Evolutionary conservation across 2,329 filamentous ascomycete genomes (phyloP).

Genomic region (Colletotrichum lentis): DNA sequence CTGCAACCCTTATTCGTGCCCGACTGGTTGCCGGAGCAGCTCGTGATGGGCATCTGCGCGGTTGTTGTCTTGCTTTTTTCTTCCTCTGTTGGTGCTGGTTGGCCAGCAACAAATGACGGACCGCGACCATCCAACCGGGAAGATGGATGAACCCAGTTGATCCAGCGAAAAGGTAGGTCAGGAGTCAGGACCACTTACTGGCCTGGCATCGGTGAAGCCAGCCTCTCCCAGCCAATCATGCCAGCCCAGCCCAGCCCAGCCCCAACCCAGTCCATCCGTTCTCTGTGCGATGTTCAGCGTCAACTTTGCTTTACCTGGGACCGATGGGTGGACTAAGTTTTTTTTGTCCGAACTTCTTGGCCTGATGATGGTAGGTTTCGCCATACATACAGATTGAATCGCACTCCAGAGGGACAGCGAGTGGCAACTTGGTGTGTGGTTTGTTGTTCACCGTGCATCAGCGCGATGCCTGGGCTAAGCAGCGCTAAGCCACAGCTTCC

Average conservation of each 20-base stretch:
- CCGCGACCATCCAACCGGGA: constrained; percentile 11
- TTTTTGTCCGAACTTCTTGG: constrained; percentile 1
- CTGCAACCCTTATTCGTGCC: constrained; percentile 8
- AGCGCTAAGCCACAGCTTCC: constrained; percentile 38
- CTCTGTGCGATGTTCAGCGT: constrained; percentile 12
- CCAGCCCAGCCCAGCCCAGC: too few relatives aligned
- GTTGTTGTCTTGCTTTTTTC: constrained; percentile 14
- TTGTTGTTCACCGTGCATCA: constrained; percentile 32
- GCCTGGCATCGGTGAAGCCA: constrained; percentile 16
- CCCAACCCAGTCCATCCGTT: constrained; percentile 14
- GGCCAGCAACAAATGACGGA: constrained; percentile 5
- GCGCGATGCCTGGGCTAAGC: constrained; percentile 33
- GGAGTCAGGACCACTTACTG: constrained; percentile 18
- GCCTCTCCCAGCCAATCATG: constrained; percentile 24
- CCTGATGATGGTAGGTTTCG: neutral
- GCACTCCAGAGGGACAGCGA: neutral
- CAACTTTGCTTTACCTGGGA: neutral
- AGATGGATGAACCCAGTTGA: neutral
- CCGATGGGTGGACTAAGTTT: neutral
- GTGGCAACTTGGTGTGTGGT: constrained; percentile 6
- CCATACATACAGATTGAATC: neutral
- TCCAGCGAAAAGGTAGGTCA: neutral
- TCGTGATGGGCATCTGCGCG: neutral
- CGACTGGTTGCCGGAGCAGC: constrained; percentile 8
- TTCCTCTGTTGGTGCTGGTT: constrained; percentile 3